Percentiles rank a stretch among this genome's conserved stretches.
Evolutionary conservation across 306 rosid species (phyloP).

Genomic region (Sicyos baderoa): DNA sequence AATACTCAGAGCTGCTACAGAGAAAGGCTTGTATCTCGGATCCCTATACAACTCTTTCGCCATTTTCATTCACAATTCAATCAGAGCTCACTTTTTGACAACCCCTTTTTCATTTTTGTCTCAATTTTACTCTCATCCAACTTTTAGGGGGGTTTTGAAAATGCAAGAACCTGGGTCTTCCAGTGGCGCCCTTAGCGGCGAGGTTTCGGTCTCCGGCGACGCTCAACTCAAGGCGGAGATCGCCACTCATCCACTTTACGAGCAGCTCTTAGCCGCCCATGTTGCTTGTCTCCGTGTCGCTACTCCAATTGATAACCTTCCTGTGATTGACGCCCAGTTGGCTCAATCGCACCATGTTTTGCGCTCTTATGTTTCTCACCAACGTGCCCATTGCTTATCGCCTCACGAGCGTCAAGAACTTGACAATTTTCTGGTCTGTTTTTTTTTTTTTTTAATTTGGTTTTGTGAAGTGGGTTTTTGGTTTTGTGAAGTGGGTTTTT

Average conservation of each 20-base stretch:
- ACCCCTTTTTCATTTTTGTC: too few relatives aligned
- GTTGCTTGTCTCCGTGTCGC: constrained; percentile 88
- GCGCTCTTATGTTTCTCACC: constrained; percentile 58
- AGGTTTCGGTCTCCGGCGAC: constrained; percentile 27
- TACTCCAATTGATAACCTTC: constrained; percentile 91
- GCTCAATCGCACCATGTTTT: constrained; percentile 71
- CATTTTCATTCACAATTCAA: too few relatives aligned
- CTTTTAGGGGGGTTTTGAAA: neutral
- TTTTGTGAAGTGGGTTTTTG: too few relatives aligned
- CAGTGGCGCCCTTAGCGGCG: neutral
- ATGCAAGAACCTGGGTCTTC: constrained; percentile 64
- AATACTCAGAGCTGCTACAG: constrained; percentile 19
- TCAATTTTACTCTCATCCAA: too few relatives aligned
- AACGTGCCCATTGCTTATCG: constrained; percentile 48
- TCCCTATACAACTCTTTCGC: neutral
- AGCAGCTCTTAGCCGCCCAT: constrained; percentile 77
- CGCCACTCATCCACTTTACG: constrained; percentile 72
- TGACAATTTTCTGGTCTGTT: constrained; percentile 47
- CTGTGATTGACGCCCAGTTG: constrained; percentile 85
- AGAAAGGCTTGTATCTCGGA: constrained; percentile 19
- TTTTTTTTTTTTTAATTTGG: too few relatives aligned
- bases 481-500: neutral
- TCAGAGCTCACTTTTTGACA: neutral
- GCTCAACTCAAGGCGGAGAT: constrained; percentile 77
- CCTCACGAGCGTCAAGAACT: constrained; percentile 88